phyloP scores from a whole-genome alignment of 495 filamentous ascomycete genomes.

The Neurospora sublineolata region DNA sequence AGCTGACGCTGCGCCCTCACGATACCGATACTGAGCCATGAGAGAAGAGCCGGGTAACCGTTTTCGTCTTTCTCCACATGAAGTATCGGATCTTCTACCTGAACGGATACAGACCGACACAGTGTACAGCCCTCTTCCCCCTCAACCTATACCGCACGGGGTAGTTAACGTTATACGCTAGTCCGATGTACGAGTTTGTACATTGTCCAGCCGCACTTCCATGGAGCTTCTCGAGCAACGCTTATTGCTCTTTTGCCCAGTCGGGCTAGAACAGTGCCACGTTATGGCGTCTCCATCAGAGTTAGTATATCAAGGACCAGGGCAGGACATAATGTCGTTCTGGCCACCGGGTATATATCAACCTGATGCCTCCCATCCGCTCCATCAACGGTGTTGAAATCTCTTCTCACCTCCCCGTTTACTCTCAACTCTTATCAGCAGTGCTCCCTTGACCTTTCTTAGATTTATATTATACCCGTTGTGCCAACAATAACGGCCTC shows the following conservation, averaged over 20 bases:
- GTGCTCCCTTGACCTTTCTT: background rate
- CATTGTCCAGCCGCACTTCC: background rate
- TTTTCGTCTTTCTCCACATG: conserved; percentile 5
- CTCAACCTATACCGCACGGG: background rate
- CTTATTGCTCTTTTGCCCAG: background rate
- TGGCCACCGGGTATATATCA: conserved; percentile 4
- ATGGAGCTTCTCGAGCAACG: background rate
- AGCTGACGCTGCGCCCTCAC: background rate
- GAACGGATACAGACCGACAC: background rate
- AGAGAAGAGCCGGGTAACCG: background rate
- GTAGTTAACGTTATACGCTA: background rate
- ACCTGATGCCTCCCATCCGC: background rate
- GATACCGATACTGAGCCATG: conserved; percentile 2
- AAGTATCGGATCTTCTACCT: background rate
- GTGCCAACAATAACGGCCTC: background rate
- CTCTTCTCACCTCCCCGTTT: background rate
- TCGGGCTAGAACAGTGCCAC: background rate
- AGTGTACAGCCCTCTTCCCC: background rate
- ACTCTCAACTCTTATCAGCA: background rate
- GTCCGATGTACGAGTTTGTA: background rate
- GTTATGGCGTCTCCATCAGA: background rate
- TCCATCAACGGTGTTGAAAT: background rate
- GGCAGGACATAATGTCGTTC: background rate
- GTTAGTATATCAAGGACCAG: background rate
- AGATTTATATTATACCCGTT: background rate